Percentiles rank a stretch among this genome's conserved stretches.
Conservation (phyloP, 2,329 filamentous ascomycete species). For the Alternaria conjuncta region DNA sequence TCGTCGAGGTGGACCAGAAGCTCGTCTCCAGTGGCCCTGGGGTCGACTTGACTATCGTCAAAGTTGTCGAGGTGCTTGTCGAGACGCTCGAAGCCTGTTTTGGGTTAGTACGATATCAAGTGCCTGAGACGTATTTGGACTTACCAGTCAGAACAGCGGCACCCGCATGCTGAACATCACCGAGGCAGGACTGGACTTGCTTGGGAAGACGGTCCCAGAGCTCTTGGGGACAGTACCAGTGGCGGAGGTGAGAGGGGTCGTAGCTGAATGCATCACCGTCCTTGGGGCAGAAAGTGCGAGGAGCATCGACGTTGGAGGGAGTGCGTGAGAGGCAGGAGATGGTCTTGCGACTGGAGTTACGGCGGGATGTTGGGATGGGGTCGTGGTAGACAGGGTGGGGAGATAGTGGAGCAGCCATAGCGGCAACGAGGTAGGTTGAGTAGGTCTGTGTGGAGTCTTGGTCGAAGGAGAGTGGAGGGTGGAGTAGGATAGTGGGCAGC, state of each 20-base stretch:
- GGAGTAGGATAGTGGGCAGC: slow-evolving; percentile 1
- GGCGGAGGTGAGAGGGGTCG: slow-evolving; percentile 43
- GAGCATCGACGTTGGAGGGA: slow-evolving; percentile 32
- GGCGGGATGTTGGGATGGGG: slow-evolving; percentile 27
- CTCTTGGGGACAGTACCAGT: slow-evolving; percentile 48
- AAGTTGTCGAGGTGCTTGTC: slow-evolving; percentile 30
- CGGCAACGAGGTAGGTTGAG: slow-evolving; percentile 13
- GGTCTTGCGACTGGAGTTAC: slow-evolving; percentile 37
- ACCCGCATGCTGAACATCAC: slow-evolving; percentile 51
- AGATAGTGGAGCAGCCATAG: slow-evolving; percentile 29
- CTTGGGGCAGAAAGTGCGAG: slow-evolving; percentile 40
- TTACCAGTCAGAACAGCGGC: slow-evolving; percentile 54
- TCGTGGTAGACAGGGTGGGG: slow-evolving; percentile 31
- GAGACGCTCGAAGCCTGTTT: slow-evolving; percentile 40
- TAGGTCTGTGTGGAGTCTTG: slow-evolving; percentile 6
- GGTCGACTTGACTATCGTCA: slow-evolving; percentile 16
- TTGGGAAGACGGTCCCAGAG: slow-evolving; percentile 48
- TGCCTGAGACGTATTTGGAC: slow-evolving; percentile 21
- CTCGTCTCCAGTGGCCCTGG: slow-evolving; percentile 31
- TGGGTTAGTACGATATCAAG: slow-evolving; percentile 19
- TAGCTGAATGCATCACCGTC: slow-evolving; percentile 49
- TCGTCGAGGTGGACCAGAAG: slow-evolving; percentile 31
- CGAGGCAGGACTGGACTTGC: slow-evolving; percentile 41
- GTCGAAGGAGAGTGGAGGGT: slow-evolving; percentile 13
- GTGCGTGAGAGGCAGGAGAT: slow-evolving; percentile 30